Percentiles rank a stretch among this genome's conserved stretches.
Conservation (phyloP, 2,329 filamentous ascomycete genomes). For the Epichloe gansuensis region DNA sequence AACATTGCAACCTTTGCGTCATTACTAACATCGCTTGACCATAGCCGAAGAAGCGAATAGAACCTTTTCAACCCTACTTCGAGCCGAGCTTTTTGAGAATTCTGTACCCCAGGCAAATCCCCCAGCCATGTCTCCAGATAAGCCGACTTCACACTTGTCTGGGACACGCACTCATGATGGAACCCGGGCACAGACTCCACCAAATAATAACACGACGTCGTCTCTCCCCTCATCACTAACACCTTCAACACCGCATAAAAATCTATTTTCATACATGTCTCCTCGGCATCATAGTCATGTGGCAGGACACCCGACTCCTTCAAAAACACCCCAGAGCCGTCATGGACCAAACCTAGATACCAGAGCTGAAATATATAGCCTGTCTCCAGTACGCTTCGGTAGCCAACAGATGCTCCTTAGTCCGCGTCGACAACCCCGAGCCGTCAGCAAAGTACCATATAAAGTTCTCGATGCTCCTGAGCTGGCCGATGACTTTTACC, state of each 20-base stretch:
- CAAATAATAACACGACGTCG: constrained; percentile 47
- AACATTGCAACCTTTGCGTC: neutral
- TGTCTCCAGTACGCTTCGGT: constrained; percentile 84
- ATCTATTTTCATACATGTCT: constrained; percentile 85
- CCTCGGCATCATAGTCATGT: constrained; percentile 55
- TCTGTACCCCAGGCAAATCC: constrained; percentile 73
- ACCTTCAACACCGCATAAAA: constrained; percentile 93
- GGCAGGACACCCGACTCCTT: constrained; percentile 75
- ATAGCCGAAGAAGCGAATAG: constrained; percentile 84
- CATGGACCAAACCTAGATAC: constrained; percentile 83
- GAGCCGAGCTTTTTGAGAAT: constrained; percentile 83
- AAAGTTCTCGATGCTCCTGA: constrained; percentile 96
- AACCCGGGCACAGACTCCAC: constrained; percentile 69
- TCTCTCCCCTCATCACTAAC: constrained; percentile 64
- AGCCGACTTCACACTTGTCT: constrained; percentile 33
- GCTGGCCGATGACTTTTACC: constrained; percentile 91
- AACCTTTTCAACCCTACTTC: constrained; percentile 76
- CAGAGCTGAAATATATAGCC: constrained; percentile 82
- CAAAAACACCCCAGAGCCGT: constrained; percentile 76
- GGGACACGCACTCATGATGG: constrained; percentile 48
- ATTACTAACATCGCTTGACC: constrained; percentile 2
- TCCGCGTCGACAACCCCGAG: constrained; percentile 74
- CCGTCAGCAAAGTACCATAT: constrained; percentile 92
- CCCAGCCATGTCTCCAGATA: constrained; percentile 48
- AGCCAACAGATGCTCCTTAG: constrained; percentile 90